Percentiles rank a stretch among this genome's conserved stretches.
These are phyloP conservation scores for Abelmoschus esculentus DNA, from an alignment of 345 rosid genomes.

Conservation along the genomic window DNA sequence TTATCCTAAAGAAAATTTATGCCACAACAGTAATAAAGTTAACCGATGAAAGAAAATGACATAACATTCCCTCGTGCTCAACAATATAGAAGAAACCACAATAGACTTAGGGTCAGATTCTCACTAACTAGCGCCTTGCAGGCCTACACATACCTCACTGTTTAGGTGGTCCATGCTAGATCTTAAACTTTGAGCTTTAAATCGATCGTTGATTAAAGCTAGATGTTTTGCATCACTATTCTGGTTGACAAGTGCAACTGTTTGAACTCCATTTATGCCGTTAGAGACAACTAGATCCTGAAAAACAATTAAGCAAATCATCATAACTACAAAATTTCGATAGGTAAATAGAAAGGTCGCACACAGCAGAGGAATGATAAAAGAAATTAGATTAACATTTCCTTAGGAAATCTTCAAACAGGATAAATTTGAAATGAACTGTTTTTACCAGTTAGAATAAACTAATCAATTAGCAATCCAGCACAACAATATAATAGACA, in stretches of 20 bases:
- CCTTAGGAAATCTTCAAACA: background rate
- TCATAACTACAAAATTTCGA: slow-evolving; percentile 6
- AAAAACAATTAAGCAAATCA: slow-evolving; percentile 18
- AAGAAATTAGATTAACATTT: background rate
- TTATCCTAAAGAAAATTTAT: background rate
- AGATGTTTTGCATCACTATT: slow-evolving; percentile 38
- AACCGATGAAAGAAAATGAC: background rate
- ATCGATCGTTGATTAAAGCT: slow-evolving; percentile 43
- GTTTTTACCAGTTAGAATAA: background rate
- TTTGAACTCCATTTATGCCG: slow-evolving; percentile 34
- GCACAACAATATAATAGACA: background rate
- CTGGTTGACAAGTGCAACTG: slow-evolving; percentile 27
- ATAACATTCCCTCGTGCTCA: slow-evolving; percentile 7
- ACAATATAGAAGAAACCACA: background rate
- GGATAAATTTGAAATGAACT: background rate
- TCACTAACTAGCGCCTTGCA: slow-evolving; percentile 4
- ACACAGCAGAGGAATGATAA: slow-evolving; percentile 1
- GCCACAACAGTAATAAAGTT: background rate
- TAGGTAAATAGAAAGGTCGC: background rate
- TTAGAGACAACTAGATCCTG: slow-evolving; percentile 40
- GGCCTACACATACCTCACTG: slow-evolving; percentile 52
- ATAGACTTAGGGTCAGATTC: background rate
- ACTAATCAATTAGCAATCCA: background rate
- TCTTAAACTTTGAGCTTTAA: slow-evolving; percentile 60
- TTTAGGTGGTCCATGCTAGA: slow-evolving; percentile 88